phyloP scores from a whole-genome alignment of 306 rosid species.

The Medicago lupulina region DNA sequence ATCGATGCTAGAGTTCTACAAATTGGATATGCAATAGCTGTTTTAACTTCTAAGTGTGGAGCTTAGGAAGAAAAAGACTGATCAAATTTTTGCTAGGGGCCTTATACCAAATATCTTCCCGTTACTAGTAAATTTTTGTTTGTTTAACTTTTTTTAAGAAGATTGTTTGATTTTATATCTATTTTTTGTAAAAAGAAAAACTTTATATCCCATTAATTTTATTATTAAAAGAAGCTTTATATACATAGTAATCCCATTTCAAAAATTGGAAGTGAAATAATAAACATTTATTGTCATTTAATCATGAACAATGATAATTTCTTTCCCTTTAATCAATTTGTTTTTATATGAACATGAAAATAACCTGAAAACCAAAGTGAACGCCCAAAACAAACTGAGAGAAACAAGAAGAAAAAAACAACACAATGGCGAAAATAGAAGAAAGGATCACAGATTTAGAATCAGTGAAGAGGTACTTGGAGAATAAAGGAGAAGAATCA shows the following conservation, averaged over 20 bases:
- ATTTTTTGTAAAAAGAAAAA: too few species aligned
- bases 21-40: conserved; percentile 73
- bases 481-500: conserved; percentile 42
- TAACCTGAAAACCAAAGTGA: neutral
- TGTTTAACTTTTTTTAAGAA: too few species aligned
- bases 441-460: conserved; percentile 40
- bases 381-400: neutral
- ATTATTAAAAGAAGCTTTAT: too few species aligned
- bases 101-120: conserved; percentile 75
- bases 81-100: conserved; percentile 80
- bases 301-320: neutral
- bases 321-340: too few species aligned
- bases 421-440: neutral
- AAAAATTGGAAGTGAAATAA: too few species aligned
- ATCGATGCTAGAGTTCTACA: conserved; percentile 64
- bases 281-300: too few species aligned
- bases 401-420: neutral
- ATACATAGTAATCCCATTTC: too few species aligned
- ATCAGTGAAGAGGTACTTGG: conserved; percentile 58
- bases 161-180: too few species aligned
- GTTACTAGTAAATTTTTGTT: conserved; percentile 47
- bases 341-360: neutral
- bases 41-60: conserved; percentile 56
- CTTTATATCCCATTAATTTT: too few species aligned
- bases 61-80: conserved; percentile 68